phyloP scores from a whole-genome alignment of 2,329 filamentous ascomycete genomes.

The Cordyceps fumosorosea region DNA sequence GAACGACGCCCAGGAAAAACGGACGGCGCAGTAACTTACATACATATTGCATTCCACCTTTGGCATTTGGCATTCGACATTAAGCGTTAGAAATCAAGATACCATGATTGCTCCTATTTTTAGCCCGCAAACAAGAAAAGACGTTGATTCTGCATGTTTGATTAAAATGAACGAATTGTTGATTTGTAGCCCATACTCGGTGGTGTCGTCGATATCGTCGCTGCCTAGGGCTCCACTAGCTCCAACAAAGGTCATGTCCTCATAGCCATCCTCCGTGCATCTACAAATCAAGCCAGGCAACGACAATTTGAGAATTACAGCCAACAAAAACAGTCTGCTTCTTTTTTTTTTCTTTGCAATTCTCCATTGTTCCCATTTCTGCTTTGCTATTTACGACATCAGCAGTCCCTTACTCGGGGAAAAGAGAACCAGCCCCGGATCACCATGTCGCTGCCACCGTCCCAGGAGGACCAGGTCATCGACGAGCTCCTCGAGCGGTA shows the following conservation, averaged over 20 bases:
- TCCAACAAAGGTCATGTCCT: background rate
- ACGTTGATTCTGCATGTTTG: background rate
- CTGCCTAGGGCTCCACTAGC: background rate
- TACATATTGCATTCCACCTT: background rate
- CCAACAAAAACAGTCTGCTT: background rate
- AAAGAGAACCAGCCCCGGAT: background rate
- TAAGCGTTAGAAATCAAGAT: background rate
- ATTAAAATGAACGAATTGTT: background rate
- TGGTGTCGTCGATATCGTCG: background rate
- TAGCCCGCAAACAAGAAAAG: background rate
- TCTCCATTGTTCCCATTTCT: background rate
- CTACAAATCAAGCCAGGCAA: background rate
- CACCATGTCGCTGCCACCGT: background rate
- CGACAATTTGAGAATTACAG: background rate
- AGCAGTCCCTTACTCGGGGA: too few species aligned
- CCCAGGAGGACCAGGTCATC: constrained; percentile 33
- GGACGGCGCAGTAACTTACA: background rate
- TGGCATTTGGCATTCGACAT: background rate
- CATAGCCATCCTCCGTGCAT: background rate
- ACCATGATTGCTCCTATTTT: background rate
- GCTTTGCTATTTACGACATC: too few species aligned
- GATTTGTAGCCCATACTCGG: background rate
- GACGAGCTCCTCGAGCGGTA: constrained; percentile 61
- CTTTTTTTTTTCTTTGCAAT: background rate
- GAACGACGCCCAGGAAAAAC: background rate